Evolutionary conservation across 768 basidiomycete genomes (phyloP), one percentile per base, ranked within the genome.

Genomic region (Kwoniella sp.): DNA sequence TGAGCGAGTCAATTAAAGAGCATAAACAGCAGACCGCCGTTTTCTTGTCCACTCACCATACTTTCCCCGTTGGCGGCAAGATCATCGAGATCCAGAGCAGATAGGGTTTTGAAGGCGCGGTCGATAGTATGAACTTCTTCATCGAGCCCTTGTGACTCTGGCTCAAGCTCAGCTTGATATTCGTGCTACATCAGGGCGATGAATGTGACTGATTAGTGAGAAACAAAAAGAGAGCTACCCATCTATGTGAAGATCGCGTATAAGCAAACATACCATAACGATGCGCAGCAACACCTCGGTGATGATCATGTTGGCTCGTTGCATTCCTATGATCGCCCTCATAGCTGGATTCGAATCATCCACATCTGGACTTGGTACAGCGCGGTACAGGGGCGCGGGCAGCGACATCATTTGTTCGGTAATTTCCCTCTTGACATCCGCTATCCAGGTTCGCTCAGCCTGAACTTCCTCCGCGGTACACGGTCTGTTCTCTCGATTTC

Each of bases 301-400:
- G 22, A 68, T 58, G 22, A 58, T 27, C 36, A 68, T 22, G 51
- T 68, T 68, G 2, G 67, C 67, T 37, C 63, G 54, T 26, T 68
- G 63, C 67, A 68, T 68, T 22, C 60, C 62, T 25, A 61, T 55
- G 7, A 68, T 44, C 37, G 64, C 58, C 17, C 40, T 44, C 40
- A 44, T 44, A 4, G 40, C 40, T 44, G 40, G 40, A 19, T 44
- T 19, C 4, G 48, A 49, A 2, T 49, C 26, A 2, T 59, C 44
- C 17, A 48, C 36, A 9, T 52, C 58, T 17, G 53, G 52, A 25
- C 44, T 58, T 19, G 50, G 17, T 12, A 54, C 55, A 9, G 29
- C 27, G 17, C 55, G 49, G 19, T 63, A 55, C 49, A 68, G 55
- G 5, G 53, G 51, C 29, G 44, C 36, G 17, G 62, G 62, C 19